Base-by-base conservation (phyloP, 73 alveolate genomes). In the Stentor coeruleus region DNA sequence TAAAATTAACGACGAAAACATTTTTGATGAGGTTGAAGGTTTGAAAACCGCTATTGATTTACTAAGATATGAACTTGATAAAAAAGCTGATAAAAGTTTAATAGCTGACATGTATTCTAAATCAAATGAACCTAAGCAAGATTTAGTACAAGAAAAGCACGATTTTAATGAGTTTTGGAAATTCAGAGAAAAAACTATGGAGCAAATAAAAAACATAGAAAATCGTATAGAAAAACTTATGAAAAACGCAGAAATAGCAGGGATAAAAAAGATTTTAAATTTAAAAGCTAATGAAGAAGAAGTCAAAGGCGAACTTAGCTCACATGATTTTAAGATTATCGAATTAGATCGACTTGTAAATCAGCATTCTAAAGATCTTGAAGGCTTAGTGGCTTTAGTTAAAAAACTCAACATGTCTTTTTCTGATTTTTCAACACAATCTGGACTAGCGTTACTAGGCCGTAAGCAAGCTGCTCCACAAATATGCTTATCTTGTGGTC, bases 401-500 rank as follows among this genome's bases (percentile, higher is more conserved):
- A 66, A 66, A 66, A 66, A 66, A 30, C 49, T 66, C 20, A 20
- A 33, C 2, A 30, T n/a, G 15, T 66, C 81, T 15, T 66, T 66
- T 15, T 33, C 30, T 66, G 79, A 77, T 26, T 42, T 35, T 31
- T 15, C 31, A 26, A 42, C 81, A 14, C 26, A 38, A 14, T 40
- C 81, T 1, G 42, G 42, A 33, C 15, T 11, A 14, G 41, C 38
- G 33, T 1, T 77, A 2, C 20, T 77, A 3, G 42, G 76, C 3
- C 39, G 49, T 28, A 77, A 77, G 30, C 39, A 30, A 15, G 15
- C 31, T 40, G 81, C 31, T 4, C 82, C 74, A 14, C 40, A 30
- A 40, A 33, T 28, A 35, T 77, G 85, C 3, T 33, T 77, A 3
- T 77, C 85, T 40, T 77, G 85, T 77, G 85, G 85, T 31, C 35